Base-by-base conservation (phyloP, 2,329 filamentous ascomycete genomes). In the Botrytis medusae region DNA sequence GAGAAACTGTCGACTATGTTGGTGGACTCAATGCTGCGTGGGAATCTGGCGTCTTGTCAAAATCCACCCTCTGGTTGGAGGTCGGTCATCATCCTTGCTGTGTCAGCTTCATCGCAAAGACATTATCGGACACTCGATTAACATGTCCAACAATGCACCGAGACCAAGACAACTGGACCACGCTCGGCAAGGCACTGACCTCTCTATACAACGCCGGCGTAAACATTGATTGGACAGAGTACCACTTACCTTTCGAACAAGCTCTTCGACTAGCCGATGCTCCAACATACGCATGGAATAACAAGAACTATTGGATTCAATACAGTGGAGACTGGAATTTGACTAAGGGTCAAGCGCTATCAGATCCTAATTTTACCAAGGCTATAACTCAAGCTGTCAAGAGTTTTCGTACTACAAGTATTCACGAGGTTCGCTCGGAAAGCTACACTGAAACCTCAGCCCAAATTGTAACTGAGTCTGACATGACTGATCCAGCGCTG, bases 301-400 rank as follows among this genome's bases (percentile, higher is more conserved):
- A 87, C 74, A 92, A 92, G 84, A 88, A 87, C 76, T 92, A 92
- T 79, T 89, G 87, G 87, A 83, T 89, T 51, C 84, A 85, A 78
- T 89, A 88, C 79, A 81, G 85, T 74, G 90, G 92, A 75, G 90
- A 93, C 81, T 92, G 60, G 61, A 48, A 37, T 20, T 32, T 74
- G n/a, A 69, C 51, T 48, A 72, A 82, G 54, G 74, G 90, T 8
- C n/a, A 51, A 32, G 40, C 63, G 4, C 32, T 82, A 83, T 10
- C 87, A 90, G 51, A 82, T 82, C 34, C 91, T 90, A 75, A 84
- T 84, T 37, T 84, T 83, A 74, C 87, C 86, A 82, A 81, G 86
- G 70, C 25, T 46, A 42, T 63, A 42, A 42, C 32, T 29, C 61
- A 42, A 63, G 34, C 37, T 63, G 61, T 42, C 20, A 63, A 42